phyloP scores from a whole-genome alignment of 306 rosid genomes.

The Sicyos baderoa region DNA sequence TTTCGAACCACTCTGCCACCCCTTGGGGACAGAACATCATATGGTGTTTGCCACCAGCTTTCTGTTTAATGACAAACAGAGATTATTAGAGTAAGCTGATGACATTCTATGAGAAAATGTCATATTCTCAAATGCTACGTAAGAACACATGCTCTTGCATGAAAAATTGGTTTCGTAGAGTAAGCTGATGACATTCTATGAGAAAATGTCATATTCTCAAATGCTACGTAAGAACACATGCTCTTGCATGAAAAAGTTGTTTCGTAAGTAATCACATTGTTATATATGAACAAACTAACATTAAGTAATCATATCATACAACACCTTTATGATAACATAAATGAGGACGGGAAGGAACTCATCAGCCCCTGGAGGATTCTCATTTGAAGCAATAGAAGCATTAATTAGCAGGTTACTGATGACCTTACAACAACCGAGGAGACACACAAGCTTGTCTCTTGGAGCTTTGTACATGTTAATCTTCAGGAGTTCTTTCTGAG shows the following conservation, averaged over 20 bases:
- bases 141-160: neutral
- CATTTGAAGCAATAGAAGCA: conserved; percentile 82
- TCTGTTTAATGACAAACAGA: neutral
- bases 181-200: neutral
- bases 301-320: neutral
- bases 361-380: conserved; percentile 84
- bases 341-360: conserved; percentile 97
- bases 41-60: neutral
- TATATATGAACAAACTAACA: neutral
- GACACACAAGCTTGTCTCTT: conserved; percentile 90
- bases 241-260: neutral
- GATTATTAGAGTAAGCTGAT: neutral
- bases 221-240: neutral
- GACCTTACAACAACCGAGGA: conserved; percentile 92
- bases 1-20: too few relatives aligned
- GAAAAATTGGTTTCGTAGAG: neutral
- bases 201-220: neutral
- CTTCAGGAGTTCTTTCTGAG: conserved; percentile 92
- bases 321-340: conserved; percentile 73
- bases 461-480: conserved; percentile 98
- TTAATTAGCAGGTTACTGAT: conserved; percentile 72
- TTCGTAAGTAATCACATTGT: conserved; percentile 3
- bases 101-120: neutral
- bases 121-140: neutral
- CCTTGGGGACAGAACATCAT: too few relatives aligned